phyloP scores from a whole-genome alignment of 73 alveolate species.

The Paramecium sexaurelia region DNA sequence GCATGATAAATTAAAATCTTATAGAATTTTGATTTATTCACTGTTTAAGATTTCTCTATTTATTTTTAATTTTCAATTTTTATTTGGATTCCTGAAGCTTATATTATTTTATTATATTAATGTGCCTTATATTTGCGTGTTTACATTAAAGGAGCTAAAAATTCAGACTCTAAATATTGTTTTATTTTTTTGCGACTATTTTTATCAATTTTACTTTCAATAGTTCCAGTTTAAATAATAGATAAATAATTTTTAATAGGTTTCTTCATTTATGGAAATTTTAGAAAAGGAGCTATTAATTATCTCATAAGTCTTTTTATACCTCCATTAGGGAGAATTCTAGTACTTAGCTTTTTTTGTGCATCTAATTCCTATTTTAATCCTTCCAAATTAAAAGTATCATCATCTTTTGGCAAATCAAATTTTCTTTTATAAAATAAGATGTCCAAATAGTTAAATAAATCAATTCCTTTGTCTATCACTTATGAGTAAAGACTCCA shows the following conservation, averaged over 20 bases:
- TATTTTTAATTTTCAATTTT: not conserved
- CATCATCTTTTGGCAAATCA: not conserved
- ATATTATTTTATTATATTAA: not conserved
- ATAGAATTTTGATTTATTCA: not conserved
- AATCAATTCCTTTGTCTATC: slow-evolving; percentile 1
- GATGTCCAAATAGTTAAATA: not conserved
- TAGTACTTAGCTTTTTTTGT: not conserved
- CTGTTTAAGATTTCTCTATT: not conserved
- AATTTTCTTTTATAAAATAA: not conserved
- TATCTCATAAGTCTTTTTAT: not conserved
- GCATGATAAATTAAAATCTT: not conserved
- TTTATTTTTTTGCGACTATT: not conserved
- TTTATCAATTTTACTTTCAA: not conserved
- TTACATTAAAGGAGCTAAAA: not conserved
- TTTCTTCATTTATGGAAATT: not conserved
- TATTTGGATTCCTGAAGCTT: not conserved
- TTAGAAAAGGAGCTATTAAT: not conserved
- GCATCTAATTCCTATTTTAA: not conserved
- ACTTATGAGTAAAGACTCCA: not conserved
- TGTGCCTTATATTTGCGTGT: not conserved
- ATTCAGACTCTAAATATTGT: not conserved
- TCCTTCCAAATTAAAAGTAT: not conserved
- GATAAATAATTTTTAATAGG: not conserved
- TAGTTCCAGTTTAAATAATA: not conserved
- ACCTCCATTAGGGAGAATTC: slow-evolving; percentile 20